Evolutionary conservation across 805 yeast species (phyloP).

Genomic region (Schizosaccharomyces osmophilus): DNA sequence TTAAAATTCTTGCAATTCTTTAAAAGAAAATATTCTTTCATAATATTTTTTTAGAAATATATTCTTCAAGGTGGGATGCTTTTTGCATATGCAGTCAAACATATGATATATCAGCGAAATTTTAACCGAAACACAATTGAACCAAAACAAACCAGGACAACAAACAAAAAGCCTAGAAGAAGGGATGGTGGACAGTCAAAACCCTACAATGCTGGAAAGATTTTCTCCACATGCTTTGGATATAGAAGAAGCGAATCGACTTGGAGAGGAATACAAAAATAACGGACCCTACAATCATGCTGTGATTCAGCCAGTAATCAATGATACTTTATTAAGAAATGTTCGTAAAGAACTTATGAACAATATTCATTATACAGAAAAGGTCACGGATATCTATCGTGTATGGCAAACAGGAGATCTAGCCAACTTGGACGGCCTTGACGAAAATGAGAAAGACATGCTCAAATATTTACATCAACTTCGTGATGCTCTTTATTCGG

Average conservation of each 20-base stretch:
- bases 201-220: neutral
- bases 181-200: neutral
- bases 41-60: too few species aligned
- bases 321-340: conserved; percentile 49
- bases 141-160: too few species aligned
- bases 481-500: conserved; percentile 69
- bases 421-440: conserved; percentile 71
- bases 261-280: conserved; percentile 15
- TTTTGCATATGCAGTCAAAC: too few species aligned
- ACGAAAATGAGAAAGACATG: conserved; percentile 45
- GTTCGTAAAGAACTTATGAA: conserved; percentile 67
- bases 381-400: conserved; percentile 92
- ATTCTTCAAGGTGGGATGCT: too few species aligned
- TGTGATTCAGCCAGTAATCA: conserved; percentile 42
- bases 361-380: conserved; percentile 72
- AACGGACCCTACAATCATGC: conserved; percentile 84
- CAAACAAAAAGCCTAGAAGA: neutral
- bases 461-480: conserved; percentile 55
- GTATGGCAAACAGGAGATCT: conserved; percentile 67
- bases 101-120: too few species aligned
- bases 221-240: neutral
- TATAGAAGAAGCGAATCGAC: conserved; percentile 1
- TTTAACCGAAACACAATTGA: too few species aligned
- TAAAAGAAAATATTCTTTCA: too few species aligned
- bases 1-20: too few species aligned